A percentile compares a stretch with the other conserved stretches of the same genome.
Evolutionary conservation across 1,139 yeast species (phyloP).

Genomic region (Blastobotrys ciferrii): DNA sequence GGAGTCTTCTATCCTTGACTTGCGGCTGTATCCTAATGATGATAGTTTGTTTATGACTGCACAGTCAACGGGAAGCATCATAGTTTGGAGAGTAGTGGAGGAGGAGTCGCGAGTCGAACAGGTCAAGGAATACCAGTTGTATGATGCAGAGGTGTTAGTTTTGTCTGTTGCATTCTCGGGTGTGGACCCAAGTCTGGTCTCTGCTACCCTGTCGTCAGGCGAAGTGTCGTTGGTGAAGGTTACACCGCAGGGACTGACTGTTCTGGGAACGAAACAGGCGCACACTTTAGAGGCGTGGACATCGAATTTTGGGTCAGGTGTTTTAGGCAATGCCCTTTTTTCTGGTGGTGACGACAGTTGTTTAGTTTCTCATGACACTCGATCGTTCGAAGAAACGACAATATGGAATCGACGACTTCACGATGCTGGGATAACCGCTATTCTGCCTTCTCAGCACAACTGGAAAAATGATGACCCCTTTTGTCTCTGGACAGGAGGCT

Average conservation of each 20-base stretch:
- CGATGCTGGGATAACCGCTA: slow-evolving; percentile 85
- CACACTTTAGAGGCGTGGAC: slow-evolving; percentile 92
- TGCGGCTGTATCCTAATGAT: slow-evolving; percentile 62
- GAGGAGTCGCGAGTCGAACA: slow-evolving; percentile 18
- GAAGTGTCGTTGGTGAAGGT: slow-evolving; percentile 29
- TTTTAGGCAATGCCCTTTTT: slow-evolving; percentile 57
- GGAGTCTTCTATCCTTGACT: slow-evolving; percentile 70
- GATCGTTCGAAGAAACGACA: slow-evolving; percentile 40
- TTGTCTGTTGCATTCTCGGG: slow-evolving; percentile 59
- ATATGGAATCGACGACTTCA: slow-evolving; percentile 67
- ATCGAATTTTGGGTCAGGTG: slow-evolving; percentile 62
- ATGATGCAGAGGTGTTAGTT: slow-evolving; percentile 52
- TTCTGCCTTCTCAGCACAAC: slow-evolving; percentile 43
- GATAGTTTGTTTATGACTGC: slow-evolving; percentile 53
- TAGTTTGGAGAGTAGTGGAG: slow-evolving; percentile 51
- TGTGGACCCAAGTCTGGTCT: slow-evolving; percentile 23
- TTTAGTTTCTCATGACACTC: slow-evolving; percentile 70
- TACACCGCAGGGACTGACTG: slow-evolving; percentile 16
- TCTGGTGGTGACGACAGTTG: slow-evolving; percentile 91
- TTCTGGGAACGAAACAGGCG: slow-evolving; percentile 22
- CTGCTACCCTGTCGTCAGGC: slow-evolving; percentile 39
- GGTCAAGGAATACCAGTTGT: slow-evolving; percentile 33
- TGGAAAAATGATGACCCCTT: slow-evolving; percentile 38
- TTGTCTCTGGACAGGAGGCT: slow-evolving; percentile 80
- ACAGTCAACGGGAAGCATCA: slow-evolving; percentile 77